Percentiles rank a stretch among this genome's conserved stretches.
Conservation (phyloP, 139 green algal species). For the Picochlorum sp. region DNA sequence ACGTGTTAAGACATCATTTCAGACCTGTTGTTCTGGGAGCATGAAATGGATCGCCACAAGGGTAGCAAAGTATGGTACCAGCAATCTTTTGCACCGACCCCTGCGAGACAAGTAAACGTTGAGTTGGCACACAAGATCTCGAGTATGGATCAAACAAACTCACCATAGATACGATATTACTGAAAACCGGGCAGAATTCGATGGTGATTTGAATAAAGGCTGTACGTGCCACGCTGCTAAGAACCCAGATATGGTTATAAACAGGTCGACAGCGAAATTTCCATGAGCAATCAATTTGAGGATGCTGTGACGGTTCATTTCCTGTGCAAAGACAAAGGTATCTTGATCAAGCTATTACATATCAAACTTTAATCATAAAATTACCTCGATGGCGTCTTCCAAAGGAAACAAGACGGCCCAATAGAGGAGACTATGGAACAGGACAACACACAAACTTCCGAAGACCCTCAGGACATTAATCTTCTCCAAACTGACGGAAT, state of each 20-base stretch:
- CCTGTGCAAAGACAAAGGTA: neutral
- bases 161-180: too few species aligned
- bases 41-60: neutral
- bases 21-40: neutral
- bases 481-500: neutral
- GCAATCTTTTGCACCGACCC: neutral
- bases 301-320: neutral
- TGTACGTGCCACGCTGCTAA: neutral
- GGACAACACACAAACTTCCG: neutral
- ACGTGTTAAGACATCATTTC: neutral
- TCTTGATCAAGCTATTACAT: too few species aligned
- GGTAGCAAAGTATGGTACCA: slow-evolving; percentile 1
- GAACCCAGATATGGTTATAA: slow-evolving; percentile 2
- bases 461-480: slow-evolving; percentile 2
- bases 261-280: slow-evolving; percentile 6
- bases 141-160: too few species aligned
- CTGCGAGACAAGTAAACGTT: neutral
- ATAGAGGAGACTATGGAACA: slow-evolving; percentile 4
- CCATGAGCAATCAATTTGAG: neutral
- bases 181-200: too few species aligned
- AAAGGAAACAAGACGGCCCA: neutral
- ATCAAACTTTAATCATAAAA: too few species aligned
- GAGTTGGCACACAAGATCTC: neutral
- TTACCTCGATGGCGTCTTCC: too few species aligned
- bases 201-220: too few species aligned